Percentiles rank a stretch among this genome's conserved stretches.
Conservation (phyloP, 2,329 filamentous ascomycete genomes). For the Venturia oleaginea region DNA sequence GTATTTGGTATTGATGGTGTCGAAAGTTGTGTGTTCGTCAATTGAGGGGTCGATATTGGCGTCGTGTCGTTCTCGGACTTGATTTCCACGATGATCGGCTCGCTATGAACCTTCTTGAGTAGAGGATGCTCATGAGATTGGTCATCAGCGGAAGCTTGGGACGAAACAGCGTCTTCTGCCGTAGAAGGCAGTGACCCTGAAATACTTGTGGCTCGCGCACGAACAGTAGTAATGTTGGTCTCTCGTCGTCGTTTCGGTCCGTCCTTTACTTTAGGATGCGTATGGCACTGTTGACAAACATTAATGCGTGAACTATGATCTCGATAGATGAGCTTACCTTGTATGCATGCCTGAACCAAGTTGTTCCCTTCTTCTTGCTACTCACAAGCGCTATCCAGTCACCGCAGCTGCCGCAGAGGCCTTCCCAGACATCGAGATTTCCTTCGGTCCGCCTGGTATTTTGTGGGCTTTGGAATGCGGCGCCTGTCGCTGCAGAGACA, state of each 20-base stretch:
- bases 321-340: conserved; percentile 52
- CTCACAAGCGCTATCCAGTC: conserved; percentile 76
- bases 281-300: conserved; percentile 27
- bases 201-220: not conserved
- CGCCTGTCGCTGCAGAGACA: conserved; percentile 72
- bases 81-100: conserved; percentile 6
- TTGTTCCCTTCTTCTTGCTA: conserved; percentile 87
- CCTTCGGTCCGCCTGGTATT: conserved; percentile 65
- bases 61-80: conserved; percentile 5
- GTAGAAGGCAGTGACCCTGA: not conserved
- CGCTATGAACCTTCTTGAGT: not conserved
- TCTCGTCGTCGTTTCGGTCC: conserved; percentile 34
- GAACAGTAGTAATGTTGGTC: conserved; percentile 18
- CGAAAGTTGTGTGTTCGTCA: conserved; percentile 8
- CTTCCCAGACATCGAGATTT: conserved; percentile 75
- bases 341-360: conserved; percentile 84
- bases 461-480: conserved; percentile 53
- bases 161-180: not conserved
- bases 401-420: conserved; percentile 66
- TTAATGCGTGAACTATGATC: not conserved
- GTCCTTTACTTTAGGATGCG: conserved; percentile 35
- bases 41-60: conserved; percentile 12
- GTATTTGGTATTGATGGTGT: conserved; percentile 1
- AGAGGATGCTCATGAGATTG: not conserved
- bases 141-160: not conserved